Percentiles rank a stretch among this genome's conserved stretches.
Evolutionary conservation across 78 protist genomes (phyloP).

Genomic region (Dictyostelium capitatum): DNA sequence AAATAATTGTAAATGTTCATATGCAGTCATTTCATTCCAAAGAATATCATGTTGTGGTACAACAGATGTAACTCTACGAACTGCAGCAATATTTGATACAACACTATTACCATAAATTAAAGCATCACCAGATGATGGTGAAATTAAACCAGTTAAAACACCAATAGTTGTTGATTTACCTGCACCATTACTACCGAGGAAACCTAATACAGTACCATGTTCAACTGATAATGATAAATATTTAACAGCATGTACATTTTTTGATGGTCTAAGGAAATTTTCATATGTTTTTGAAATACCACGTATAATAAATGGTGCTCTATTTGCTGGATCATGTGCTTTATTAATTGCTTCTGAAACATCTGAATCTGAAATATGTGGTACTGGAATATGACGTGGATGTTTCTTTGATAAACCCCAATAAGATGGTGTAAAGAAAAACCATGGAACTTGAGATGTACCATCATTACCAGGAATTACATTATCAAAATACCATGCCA

Average conservation of each 20-base stretch:
- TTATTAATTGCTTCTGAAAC: conserved; percentile 16
- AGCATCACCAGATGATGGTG: conserved; percentile 83
- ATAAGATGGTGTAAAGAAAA: conserved; percentile 64
- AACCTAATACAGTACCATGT: conserved; percentile 25
- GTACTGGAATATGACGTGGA: background rate
- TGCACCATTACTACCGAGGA: conserved; percentile 91
- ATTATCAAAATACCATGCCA: conserved; percentile 86
- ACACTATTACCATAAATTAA: conserved; percentile 59
- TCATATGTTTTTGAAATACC: conserved; percentile 66
- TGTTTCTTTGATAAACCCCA: conserved; percentile 76
- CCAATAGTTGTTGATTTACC: conserved; percentile 94
- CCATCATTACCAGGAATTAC: conserved; percentile 84
- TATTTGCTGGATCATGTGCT: conserved; percentile 29
- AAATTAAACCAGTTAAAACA: conserved; percentile 88
- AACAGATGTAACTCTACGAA: conserved; percentile 52
- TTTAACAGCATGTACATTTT: conserved; percentile 72
- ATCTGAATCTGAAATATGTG: conserved; percentile 45
- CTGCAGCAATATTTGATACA: conserved; percentile 24
- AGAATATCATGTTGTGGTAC: conserved; percentile 85
- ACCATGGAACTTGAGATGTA: conserved; percentile 65
- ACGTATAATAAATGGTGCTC: conserved; percentile 42
- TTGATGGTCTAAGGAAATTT: background rate
- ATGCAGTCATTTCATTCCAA: conserved; percentile 65
- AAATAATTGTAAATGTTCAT: conserved; percentile 76
- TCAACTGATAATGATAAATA: conserved; percentile 67